Evolutionary conservation across 1,139 yeast genomes (phyloP), one percentile per base, ranked within the genome.

Genomic region (Hanseniaspora sp.): DNA sequence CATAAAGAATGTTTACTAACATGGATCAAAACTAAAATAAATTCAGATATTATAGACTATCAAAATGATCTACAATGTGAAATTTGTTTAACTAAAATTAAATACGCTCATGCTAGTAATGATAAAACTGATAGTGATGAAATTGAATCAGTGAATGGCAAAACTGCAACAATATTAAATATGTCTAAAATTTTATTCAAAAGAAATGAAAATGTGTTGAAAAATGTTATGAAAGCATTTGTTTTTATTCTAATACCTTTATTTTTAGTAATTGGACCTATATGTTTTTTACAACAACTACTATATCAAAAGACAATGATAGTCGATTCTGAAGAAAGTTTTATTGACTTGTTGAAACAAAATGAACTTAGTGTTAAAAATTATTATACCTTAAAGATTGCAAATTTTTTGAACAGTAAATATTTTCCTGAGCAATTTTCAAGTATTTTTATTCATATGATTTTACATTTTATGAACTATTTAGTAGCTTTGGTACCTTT

Each of bases 41-140:
- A 51, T 9, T 51, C 48, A 15, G 48, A 51, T 29, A 31, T 44
- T 1, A 51, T 51, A 5, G 54, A 51, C 31, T 51, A 51, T 37
- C 44, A 51, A 44, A 51, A 51, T 40, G 54, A 51, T 28, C 12
- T 51, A n/a, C 28, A 51, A 44, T 51, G 54, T 44, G 54, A 51
- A 38, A 37, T 51, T 1, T 51, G 54, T 45, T 30, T 44, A 5
- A 18, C 46, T 1, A 43, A 51, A 31, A 51, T 51, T 9, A 34
- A 35, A 28, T 51, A 51, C 40, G 39, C 46, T 3, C 37, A 49
- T 35, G n/a, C 44, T 17, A 34, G 13, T 13, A 12, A 29, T n/a
- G 46, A 44, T 11, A 12, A 18, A n/a, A 38, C 12, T 5, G 41
- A 18, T 18, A 31, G 8, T 7, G 31, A 37, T 5, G 37, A 17